These are phyloP conservation scores for Colletotrichum simmondsii DNA, from an alignment of 2,329 filamentous ascomycete genomes.

Conservation along the genomic window DNA sequence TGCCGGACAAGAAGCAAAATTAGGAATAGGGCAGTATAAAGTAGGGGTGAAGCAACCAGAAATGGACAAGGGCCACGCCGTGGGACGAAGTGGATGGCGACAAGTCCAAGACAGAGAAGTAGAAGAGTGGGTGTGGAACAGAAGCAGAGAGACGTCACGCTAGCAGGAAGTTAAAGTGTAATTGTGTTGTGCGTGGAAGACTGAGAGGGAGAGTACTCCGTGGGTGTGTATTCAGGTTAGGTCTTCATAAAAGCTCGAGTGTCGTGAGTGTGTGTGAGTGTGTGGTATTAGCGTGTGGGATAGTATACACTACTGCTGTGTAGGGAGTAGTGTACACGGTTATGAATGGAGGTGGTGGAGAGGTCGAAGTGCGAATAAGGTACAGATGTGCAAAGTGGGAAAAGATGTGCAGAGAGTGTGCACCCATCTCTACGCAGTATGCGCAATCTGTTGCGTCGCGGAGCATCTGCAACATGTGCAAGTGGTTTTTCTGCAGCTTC, in stretches of 20 bases:
- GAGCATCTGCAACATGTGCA: constrained; percentile 5
- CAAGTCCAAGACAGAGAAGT: not conserved
- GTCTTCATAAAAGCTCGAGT: not conserved
- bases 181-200: not conserved
- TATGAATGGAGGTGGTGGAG: not conserved
- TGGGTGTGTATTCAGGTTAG: too few relatives aligned
- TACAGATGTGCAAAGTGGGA: constrained; percentile 1
- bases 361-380: not conserved
- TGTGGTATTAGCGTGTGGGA: not conserved
- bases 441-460: constrained; percentile 20
- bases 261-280: not conserved
- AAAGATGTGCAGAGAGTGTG: not conserved
- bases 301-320: too few relatives aligned
- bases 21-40: constrained; percentile 23
- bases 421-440: not conserved
- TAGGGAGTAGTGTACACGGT: not conserved
- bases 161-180: constrained; percentile 11
- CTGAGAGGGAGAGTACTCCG: not conserved
- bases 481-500: not conserved
- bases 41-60: constrained; percentile 4
- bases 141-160: not conserved
- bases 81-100: not conserved
- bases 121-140: not conserved
- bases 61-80: constrained; percentile 20
- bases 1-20: constrained; percentile 32